A percentile compares a stretch with the other conserved stretches of the same genome.
Conservation (phyloP, 345 rosid species). For the Alliaria petiolata region DNA sequence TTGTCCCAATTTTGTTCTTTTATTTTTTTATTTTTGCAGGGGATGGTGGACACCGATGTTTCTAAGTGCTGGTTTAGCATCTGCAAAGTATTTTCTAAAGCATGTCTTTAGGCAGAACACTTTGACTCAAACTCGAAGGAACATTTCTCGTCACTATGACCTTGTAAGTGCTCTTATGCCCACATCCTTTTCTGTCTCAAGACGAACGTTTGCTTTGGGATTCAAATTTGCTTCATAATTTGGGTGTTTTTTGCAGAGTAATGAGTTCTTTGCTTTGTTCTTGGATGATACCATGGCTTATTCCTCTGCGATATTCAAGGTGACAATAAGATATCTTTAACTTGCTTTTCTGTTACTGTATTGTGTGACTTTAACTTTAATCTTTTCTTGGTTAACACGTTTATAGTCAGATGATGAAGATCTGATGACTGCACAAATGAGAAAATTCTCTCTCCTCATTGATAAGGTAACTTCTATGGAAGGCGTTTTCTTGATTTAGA, state of each 20-base stretch:
- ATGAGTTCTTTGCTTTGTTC: constrained; percentile 70
- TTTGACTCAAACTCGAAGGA: constrained; percentile 91
- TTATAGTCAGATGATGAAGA: constrained; percentile 61
- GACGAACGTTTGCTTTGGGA: background rate
- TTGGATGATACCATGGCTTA: constrained; percentile 90
- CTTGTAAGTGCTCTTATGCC: constrained; percentile 43
- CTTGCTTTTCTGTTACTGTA: background rate
- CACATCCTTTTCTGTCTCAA: background rate
- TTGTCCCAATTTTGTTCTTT: no score
- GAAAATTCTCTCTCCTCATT: constrained; percentile 63
- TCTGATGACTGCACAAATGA: constrained; percentile 65
- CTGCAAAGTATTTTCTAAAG: constrained; percentile 69
- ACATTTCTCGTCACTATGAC: constrained; percentile 87
- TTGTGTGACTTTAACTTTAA: background rate
- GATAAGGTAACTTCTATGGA: constrained; percentile 44
- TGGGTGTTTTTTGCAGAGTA: constrained; percentile 50
- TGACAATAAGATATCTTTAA: constrained; percentile 12
- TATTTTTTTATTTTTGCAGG: constrained; percentile 31
- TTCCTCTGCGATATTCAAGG: constrained; percentile 85
- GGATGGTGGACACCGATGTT: constrained; percentile 99
- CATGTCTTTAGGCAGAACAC: constrained; percentile 76
- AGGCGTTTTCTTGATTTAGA: background rate
- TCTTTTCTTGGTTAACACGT: background rate
- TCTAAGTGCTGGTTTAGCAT: constrained; percentile 65
- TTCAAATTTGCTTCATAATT: background rate